Base-by-base conservation (phyloP, 257 asterid species). In the Solanum okadae region DNA sequence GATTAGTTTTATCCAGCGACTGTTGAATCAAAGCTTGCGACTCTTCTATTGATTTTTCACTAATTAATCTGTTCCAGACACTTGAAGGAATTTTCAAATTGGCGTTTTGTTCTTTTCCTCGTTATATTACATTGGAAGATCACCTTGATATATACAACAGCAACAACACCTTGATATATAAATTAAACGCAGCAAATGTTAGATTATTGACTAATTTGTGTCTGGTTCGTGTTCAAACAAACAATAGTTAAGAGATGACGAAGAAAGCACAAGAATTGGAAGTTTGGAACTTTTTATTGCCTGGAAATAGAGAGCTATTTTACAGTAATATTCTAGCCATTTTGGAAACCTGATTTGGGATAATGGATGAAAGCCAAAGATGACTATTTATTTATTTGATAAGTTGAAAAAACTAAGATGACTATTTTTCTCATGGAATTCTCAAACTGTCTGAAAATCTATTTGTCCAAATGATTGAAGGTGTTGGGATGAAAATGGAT, bases 401-500 rank as follows among this genome's bases (percentile, higher is more conserved):
- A 25, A 79, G 34, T 38, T n/a, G 63, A 6, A 42, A 78, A 14
- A 78, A 40, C 2, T 15, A 78, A 78, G 16, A 25, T 25, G 25
- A 15, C 16, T 25, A n/a, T 78, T 25, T 14, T 44, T 27, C 38
- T 42, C 38, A 8, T 37, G 25, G n/a, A 15, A 23, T 75, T 3
- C 1, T 77, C 34, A 77, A 40, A 40, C 61, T 40, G 13, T 25
- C 84, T 25, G 88, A 88, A 93, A 93, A 87, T 93, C 89, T 12
- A 93, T 82, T 44, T 20, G 40, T 31, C 92, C 91, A 87, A 76
- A 88, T 6, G 93, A 93, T 61, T 85, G 91, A 78, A 93, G 90
- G 87, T 92, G 87, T 4, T 91, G 86, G 83, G 90, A 88, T 33
- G 93, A 87, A 23, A 89, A 87, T 4, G 93, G 83, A 85, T 93